Percentiles rank a stretch among this genome's conserved stretches.
These are phyloP conservation scores for Geotrichum citri-aurantii DNA, from an alignment of 1,139 yeast genomes.

Conservation along the genomic window DNA sequence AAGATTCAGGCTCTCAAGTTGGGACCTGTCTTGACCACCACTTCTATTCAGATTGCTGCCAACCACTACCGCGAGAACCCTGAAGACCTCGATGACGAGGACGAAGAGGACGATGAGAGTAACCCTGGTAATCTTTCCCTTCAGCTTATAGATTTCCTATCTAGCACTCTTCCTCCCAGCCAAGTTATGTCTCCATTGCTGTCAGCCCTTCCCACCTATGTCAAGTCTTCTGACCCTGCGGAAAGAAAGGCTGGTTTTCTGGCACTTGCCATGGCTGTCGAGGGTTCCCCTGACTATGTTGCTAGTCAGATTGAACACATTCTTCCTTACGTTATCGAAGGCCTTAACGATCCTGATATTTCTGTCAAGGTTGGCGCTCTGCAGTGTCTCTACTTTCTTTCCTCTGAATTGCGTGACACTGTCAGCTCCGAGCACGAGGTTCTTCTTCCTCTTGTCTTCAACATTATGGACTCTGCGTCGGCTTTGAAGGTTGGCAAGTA, in stretches of 20 bases:
- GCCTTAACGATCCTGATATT: conserved; percentile 72
- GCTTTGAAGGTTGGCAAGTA: conserved; percentile 81
- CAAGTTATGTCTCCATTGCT: conserved; percentile 82
- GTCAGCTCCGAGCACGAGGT: conserved; percentile 78
- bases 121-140: conserved; percentile 74
- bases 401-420: conserved; percentile 77
- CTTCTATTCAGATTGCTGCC: conserved; percentile 72
- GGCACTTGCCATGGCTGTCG: conserved; percentile 74
- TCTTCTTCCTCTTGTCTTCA: conserved; percentile 79
- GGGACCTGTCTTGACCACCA: conserved; percentile 72
- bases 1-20: conserved; percentile 60
- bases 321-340: conserved; percentile 64
- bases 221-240: conserved; percentile 58
- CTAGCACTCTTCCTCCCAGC: conserved; percentile 84
- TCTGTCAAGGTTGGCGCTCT: conserved; percentile 83
- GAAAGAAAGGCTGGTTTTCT: conserved; percentile 86
- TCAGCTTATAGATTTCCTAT: conserved; percentile 70
- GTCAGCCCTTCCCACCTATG: conserved; percentile 58
- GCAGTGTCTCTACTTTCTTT: conserved; percentile 70
- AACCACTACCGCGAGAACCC: conserved; percentile 63
- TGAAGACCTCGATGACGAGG: conserved; percentile 69
- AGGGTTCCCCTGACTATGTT: conserved; percentile 92
- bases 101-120: conserved; percentile 88
- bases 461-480: conserved; percentile 79
- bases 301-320: conserved; percentile 69